phyloP scores from a whole-genome alignment of 1,284 basidiomycete genomes.

The Cutaneotrichosporon spelunceum region DNA sequence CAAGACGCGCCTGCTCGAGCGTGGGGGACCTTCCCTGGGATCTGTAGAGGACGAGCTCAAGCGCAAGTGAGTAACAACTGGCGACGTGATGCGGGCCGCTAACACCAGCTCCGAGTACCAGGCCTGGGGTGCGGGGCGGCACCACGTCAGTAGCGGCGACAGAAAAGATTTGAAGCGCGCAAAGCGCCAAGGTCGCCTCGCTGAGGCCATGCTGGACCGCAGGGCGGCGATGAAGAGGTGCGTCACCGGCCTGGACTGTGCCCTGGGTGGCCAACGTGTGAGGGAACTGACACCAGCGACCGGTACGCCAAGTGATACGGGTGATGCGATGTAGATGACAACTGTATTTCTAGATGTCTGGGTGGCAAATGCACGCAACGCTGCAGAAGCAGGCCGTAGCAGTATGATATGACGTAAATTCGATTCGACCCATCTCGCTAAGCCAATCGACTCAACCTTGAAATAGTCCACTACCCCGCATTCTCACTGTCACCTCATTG shows the following conservation, averaged over 20 bases:
- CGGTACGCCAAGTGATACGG: constrained; percentile 40
- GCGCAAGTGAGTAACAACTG: constrained; percentile 46
- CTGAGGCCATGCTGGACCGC: constrained; percentile 83
- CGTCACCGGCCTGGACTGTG: constrained; percentile 25
- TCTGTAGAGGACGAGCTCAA: constrained; percentile 48
- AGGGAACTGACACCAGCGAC: constrained; percentile 30
- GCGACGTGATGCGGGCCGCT: background rate
- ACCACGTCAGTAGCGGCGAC: constrained; percentile 57
- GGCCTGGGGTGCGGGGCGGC: constrained; percentile 79
- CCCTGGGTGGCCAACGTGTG: constrained; percentile 1
- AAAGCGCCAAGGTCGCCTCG: constrained; percentile 77
- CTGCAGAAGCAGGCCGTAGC: background rate
- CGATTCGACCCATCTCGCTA: background rate
- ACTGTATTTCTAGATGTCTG: background rate
- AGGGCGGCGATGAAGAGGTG: constrained; percentile 89
- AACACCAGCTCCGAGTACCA: constrained; percentile 59
- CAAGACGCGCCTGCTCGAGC: constrained; percentile 58
- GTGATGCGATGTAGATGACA: background rate
- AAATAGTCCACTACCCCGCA: no score
- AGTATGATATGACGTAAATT: background rate
- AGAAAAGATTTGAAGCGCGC: constrained; percentile 75
- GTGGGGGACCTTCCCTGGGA: constrained; percentile 51
- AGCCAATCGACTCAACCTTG: background rate
- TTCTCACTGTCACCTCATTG: background rate
- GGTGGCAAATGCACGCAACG: background rate